Base-by-base conservation (phyloP, 805 yeast genomes). In the Ogataea dorogensis region DNA sequence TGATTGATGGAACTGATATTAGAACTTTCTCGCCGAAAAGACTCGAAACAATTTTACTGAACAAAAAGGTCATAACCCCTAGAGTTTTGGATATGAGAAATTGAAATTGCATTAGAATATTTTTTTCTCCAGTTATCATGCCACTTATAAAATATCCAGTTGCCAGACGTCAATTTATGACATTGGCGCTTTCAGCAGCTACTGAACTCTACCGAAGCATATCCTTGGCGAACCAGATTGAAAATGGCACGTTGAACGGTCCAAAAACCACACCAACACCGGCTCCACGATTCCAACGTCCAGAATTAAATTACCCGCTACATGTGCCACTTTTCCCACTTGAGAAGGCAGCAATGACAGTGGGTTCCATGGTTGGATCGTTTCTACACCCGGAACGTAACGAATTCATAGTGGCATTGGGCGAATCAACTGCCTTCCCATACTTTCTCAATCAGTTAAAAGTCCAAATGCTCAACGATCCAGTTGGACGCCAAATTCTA, bases 351-450 rank as follows among this genome's bases (percentile, higher is more conserved):
- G 58, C 82, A 24, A 64, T 93, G 62, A 77, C 86, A 44, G 60
- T 70, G 0, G 81, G 87, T 1, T 82, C 95, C 3, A 86, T 94
- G 2, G 53, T 85, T 13, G 91, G 89, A 16, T 82, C 96, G 0
- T 79, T 68, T 51, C 66, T 75, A 33, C 88, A 83, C 51, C 95
- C 93, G 5, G 87, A 81, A 50, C 63, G 80, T 38, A 86, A 86
- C 40, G 77, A 76, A 42, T 79, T 81, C 51, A 82, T 85, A 40
- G 88, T 82, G 15, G 88, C 85, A 24, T 67, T 85, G 48, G 98
- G 98, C 1, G 98, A 93, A 57, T 79, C 91, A 11, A 83, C 96
- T 0, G 95, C 96, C 6, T 67, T 83, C 25, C 79, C 82, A 7
- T 72, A 70, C 19, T 77, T 88, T 21, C 69, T 94, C 35, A 69